Evolutionary conservation across 2,329 filamentous ascomycete species (phyloP).

Genomic region (Clonostachys rosea): DNA sequence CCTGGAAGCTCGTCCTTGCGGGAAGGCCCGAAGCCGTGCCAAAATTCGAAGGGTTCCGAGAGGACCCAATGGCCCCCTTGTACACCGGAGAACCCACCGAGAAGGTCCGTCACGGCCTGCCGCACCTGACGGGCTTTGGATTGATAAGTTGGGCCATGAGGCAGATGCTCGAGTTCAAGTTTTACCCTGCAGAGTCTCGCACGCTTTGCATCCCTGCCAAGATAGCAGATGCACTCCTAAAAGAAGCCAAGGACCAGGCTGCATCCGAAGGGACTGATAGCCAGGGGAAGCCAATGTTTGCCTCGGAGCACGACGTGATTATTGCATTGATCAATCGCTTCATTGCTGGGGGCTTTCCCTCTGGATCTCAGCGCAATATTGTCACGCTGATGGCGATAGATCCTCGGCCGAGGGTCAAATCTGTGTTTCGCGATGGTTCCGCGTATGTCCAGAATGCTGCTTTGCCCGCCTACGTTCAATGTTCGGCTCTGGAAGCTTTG

Average conservation of each 20-base stretch:
- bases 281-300: neutral
- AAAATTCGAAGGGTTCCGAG: neutral
- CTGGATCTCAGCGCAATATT: neutral
- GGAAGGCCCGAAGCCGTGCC: neutral
- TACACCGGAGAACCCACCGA: neutral
- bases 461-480: neutral
- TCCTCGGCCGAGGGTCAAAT: neutral
- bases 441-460: neutral
- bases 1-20: constrained; percentile 1
- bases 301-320: neutral
- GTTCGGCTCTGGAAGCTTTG: neutral
- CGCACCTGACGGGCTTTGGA: neutral
- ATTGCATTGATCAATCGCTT: neutral
- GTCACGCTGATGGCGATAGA: neutral
- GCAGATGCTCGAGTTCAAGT: neutral
- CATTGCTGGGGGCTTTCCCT: neutral
- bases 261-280: neutral
- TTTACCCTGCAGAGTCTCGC: neutral
- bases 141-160: neutral
- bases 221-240: neutral
- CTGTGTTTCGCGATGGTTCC: neutral
- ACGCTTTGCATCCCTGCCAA: neutral
- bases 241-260: neutral
- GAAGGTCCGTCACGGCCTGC: neutral
- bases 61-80: neutral